Evolutionary conservation across 2,329 filamentous ascomycete species (phyloP).

Genomic region (Fonsecaea erecta): DNA sequence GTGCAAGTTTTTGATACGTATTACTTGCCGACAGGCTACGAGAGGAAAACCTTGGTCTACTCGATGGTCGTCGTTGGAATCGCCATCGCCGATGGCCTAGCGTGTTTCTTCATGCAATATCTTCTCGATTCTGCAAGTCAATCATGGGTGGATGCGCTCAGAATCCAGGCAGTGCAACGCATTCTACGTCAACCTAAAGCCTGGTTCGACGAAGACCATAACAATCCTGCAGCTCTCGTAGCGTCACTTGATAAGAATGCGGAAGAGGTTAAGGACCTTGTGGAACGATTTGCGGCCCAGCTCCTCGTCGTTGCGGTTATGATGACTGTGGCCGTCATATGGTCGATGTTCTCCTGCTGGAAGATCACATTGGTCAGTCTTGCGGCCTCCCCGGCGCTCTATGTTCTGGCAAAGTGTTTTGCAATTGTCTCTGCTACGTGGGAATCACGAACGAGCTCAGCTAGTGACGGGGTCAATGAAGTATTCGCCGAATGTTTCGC

Average conservation of each 20-base stretch:
- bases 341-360: constrained; percentile 78
- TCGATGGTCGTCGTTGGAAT: constrained; percentile 71
- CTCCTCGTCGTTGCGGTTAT: constrained; percentile 70
- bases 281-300: constrained; percentile 76
- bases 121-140: constrained; percentile 74
- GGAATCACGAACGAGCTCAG: constrained; percentile 71
- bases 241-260: constrained; percentile 78
- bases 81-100: constrained; percentile 67
- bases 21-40: constrained; percentile 59
- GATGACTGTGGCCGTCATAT: constrained; percentile 69
- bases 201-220: constrained; percentile 76
- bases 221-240: constrained; percentile 67
- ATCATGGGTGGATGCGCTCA: constrained; percentile 74
- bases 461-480: constrained; percentile 62
- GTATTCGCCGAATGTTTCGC: constrained; percentile 76
- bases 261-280: constrained; percentile 83
- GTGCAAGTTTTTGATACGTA: constrained; percentile 74
- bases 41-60: constrained; percentile 64
- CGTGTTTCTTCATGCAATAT: constrained; percentile 70
- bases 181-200: constrained; percentile 75
- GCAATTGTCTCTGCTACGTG: constrained; percentile 69
- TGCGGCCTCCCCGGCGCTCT: constrained; percentile 69
- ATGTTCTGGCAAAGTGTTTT: constrained; percentile 68
- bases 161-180: constrained; percentile 67
- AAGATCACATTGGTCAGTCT: constrained; percentile 78